Base-by-base conservation (phyloP, 2,329 filamentous ascomycete genomes). In the Paraphaeosphaeria sporulosa region DNA sequence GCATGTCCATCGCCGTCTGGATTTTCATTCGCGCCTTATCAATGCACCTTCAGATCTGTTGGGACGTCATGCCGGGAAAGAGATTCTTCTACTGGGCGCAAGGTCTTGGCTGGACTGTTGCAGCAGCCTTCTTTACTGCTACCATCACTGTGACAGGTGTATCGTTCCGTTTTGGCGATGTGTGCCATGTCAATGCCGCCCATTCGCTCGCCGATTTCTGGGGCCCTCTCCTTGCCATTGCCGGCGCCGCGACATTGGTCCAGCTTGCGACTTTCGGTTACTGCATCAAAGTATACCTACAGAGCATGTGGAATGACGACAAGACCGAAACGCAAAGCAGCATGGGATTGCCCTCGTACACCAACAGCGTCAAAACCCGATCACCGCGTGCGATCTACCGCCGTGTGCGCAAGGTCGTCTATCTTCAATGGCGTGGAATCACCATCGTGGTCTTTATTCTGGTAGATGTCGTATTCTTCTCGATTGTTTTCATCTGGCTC, bases 21-120 rank as follows among this genome's bases (percentile, higher is more conserved):
- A 86, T 94, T 64, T 96, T 97, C 75, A 85, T 97, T 61, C 89
- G 95, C 64, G 91, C 94, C 0, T 81, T 98, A 36, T 96, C 93
- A 4, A 89, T 99, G 70, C 95, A 99, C 78, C 87, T 99, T 27
- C 95, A 98, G 78, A 97, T 99, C 65, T 97, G 94, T 82, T 99
- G 95, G 95, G 93, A 98, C 77, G 85, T 96, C 36, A 88, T 94
- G 8, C 91, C 96, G 4, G 95, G 95, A 42, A 87, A 89, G 47
- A 91, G 86, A 70, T 98, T 97, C 79, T 97, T 97, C 88, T 93
- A 92, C 83, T 86, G 87, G 65, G 89, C 94, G 3, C 89, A 97
- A 71, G 84, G 86, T 17, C 81, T 89, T 9, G 95, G 95, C 63
- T 97, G 94, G 91, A 91, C 90, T 19, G 85, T 98, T 48, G 93